Conservation (phyloP, 2,329 filamentous ascomycete genomes). For the Orbilia quercus region DNA sequence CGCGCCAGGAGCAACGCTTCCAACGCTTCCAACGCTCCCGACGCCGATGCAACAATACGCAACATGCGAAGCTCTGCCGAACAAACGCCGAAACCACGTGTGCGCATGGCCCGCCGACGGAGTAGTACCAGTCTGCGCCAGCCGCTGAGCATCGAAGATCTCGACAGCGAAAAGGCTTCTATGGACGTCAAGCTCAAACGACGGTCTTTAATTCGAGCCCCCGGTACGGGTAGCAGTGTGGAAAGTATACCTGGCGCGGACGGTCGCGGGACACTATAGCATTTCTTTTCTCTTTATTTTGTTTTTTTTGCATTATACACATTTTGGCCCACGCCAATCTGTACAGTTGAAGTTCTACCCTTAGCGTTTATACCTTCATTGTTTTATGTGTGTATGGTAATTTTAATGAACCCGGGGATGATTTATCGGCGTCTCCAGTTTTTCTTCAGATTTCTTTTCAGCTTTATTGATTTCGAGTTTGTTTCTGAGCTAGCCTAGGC, state of each 20-base stretch:
- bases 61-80: background rate
- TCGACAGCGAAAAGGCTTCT: slow-evolving; percentile 50
- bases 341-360: background rate
- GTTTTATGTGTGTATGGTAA: slow-evolving; percentile 40
- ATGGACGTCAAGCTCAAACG: slow-evolving; percentile 54
- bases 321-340: background rate
- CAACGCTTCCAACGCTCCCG: background rate
- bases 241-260: slow-evolving; percentile 18
- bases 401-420: slow-evolving; percentile 51
- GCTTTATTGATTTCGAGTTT: too few species aligned
- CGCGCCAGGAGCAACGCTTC: slow-evolving; percentile 43
- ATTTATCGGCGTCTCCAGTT: slow-evolving; percentile 39
- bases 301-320: background rate
- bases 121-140: slow-evolving; percentile 40
- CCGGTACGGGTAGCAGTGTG: slow-evolving; percentile 36
- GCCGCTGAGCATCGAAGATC: slow-evolving; percentile 31
- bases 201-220: slow-evolving; percentile 25
- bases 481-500: too few species aligned
- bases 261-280: slow-evolving; percentile 14
- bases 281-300: slow-evolving; percentile 4
- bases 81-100: slow-evolving; percentile 15
- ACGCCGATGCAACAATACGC: slow-evolving; percentile 30
- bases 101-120: slow-evolving; percentile 24
- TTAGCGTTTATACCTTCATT: background rate
- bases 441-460: slow-evolving; percentile 3